phyloP scores from a whole-genome alignment of 306 rosid genomes.

The Benincasa hispida region DNA sequence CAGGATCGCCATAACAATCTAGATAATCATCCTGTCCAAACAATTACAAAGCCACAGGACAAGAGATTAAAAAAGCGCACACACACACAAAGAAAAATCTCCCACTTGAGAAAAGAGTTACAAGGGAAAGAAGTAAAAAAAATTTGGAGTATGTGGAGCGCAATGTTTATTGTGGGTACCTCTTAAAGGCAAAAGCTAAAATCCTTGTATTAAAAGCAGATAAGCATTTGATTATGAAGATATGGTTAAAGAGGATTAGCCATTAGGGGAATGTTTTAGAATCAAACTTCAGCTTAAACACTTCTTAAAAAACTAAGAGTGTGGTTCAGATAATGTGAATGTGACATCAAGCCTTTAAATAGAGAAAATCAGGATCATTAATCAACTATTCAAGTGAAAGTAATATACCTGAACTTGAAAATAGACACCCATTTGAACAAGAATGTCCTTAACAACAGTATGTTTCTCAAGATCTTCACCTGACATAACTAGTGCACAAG shows the following conservation, averaged over 20 bases:
- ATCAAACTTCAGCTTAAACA: not conserved
- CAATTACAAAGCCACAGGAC: not conserved
- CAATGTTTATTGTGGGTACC: not conserved
- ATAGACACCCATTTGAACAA: constrained; percentile 37
- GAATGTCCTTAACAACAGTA: constrained; percentile 24
- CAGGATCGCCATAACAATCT: constrained; percentile 81
- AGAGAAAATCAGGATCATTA: not conserved
- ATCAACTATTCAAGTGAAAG: not conserved
- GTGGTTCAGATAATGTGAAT: not conserved
- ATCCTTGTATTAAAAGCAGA: not conserved
- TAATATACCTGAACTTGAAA: constrained; percentile 38
- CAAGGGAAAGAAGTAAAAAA: not conserved
- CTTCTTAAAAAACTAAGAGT: not conserved
- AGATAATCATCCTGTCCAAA: constrained; percentile 71
- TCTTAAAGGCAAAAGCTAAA: not conserved
- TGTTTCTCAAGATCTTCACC: constrained; percentile 30
- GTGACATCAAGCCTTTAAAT: not conserved
- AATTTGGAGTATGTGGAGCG: not conserved
- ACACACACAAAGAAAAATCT: not conserved
- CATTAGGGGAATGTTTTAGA: not conserved
- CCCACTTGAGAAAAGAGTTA: not conserved
- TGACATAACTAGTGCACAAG: constrained; percentile 36
- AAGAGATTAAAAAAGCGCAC: not conserved
- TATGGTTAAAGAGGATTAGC: not conserved
- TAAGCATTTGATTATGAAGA: not conserved